Evolutionary conservation across 164 flowering plant genomes (phyloP).

Genomic region (Protea cynaroides): DNA sequence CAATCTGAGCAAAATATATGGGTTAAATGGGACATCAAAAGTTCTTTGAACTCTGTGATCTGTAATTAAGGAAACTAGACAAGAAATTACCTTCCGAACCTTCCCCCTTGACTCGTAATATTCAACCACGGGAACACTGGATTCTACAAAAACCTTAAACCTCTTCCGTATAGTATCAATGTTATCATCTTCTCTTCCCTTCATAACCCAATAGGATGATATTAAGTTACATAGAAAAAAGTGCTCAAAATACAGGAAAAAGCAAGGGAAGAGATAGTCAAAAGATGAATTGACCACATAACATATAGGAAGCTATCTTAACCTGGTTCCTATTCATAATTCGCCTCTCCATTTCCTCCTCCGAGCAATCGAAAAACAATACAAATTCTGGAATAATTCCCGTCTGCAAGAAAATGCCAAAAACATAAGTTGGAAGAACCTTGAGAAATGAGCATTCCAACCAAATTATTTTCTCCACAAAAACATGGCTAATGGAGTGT

Average conservation of each 20-base stretch:
- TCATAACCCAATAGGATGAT: constrained; percentile 7
- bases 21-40: background rate
- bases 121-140: constrained; percentile 72
- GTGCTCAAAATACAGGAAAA: background rate
- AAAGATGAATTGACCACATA: background rate
- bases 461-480: background rate
- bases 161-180: constrained; percentile 82
- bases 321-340: constrained; percentile 86
- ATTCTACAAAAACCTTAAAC: constrained; percentile 70
- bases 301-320: constrained; percentile 2
- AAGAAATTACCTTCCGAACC: constrained; percentile 57
- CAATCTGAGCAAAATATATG: constrained; percentile 39
- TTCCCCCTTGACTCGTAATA: constrained; percentile 62
- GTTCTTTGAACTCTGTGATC: background rate
- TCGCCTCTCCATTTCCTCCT: constrained; percentile 95
- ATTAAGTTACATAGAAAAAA: background rate
- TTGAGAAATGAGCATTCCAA: background rate
- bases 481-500: background rate
- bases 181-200: constrained; percentile 96
- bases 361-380: constrained; percentile 76
- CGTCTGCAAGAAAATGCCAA: constrained; percentile 52
- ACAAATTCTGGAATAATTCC: constrained; percentile 72
- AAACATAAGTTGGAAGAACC: background rate
- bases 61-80: background rate
- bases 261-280: background rate